These are phyloP conservation scores for Nicotiana otophora DNA, from an alignment of 257 asterid genomes.

Conservation along the genomic window DNA sequence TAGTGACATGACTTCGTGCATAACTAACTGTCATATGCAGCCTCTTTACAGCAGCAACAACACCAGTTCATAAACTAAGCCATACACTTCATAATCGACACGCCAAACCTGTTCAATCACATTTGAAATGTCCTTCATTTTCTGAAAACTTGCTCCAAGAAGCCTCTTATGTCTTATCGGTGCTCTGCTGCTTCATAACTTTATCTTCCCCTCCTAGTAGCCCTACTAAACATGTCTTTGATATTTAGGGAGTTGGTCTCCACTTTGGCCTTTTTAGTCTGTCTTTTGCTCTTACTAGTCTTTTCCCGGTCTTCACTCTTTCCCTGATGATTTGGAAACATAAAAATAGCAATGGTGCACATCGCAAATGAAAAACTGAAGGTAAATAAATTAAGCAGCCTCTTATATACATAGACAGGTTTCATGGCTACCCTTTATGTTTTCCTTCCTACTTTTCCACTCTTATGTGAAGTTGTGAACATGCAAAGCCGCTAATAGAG, in stretches of 20 bases:
- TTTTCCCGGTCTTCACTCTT: conserved; percentile 42
- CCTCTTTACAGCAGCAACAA: neutral
- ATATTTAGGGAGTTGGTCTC: conserved; percentile 77
- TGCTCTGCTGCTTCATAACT: neutral
- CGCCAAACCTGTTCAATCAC: neutral
- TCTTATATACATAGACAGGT: neutral
- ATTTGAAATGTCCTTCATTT: neutral
- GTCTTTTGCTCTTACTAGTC: conserved; percentile 34
- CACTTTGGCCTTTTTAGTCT: conserved; percentile 64
- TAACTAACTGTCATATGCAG: neutral
- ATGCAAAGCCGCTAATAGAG: neutral
- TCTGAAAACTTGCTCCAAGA: neutral
- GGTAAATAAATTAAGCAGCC: neutral
- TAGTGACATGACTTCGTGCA: neutral
- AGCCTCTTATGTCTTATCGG: neutral
- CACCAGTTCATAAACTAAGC: neutral
- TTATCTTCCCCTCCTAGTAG: conserved; percentile 56
- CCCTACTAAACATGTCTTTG: conserved; percentile 87
- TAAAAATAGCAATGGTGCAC: neutral
- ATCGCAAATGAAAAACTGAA: neutral
- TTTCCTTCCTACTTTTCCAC: neutral
- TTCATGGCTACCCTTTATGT: neutral
- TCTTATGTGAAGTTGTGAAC: neutral
- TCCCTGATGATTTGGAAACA: conserved; percentile 33
- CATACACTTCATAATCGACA: neutral